These are phyloP conservation scores for Coemansia sp. DNA, from an alignment of 192 early-diverging fungal genomes.

Conservation along the genomic window DNA sequence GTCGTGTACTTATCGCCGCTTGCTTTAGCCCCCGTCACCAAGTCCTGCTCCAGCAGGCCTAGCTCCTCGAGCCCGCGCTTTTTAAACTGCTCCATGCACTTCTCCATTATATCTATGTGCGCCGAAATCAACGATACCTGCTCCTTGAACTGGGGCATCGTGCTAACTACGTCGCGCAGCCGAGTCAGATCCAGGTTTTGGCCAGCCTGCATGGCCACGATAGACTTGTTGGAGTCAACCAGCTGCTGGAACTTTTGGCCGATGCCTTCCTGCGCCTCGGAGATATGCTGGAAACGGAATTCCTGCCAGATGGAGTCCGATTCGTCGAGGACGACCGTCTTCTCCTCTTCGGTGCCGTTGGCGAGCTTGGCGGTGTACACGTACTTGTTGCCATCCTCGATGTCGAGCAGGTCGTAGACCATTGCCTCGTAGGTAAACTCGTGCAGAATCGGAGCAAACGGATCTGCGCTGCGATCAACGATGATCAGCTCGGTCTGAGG, in stretches of 20 bases:
- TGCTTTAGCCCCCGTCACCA: slow-evolving; percentile 51
- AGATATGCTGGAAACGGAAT: slow-evolving; percentile 56
- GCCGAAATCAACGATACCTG: slow-evolving; percentile 49
- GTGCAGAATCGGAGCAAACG: slow-evolving; percentile 86
- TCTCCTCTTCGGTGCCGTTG: slow-evolving; percentile 35
- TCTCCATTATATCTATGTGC: slow-evolving; percentile 54
- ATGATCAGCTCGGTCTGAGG: slow-evolving; percentile 81
- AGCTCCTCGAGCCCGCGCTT: slow-evolving; percentile 44
- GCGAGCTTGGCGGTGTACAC: slow-evolving; percentile 42
- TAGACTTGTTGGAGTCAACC: slow-evolving; percentile 44
- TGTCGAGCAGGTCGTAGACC: slow-evolving; percentile 83
- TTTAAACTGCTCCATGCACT: slow-evolving; percentile 55
- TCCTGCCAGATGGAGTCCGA: slow-evolving; percentile 55
- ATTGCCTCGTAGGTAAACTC: slow-evolving; percentile 99
- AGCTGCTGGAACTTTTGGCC: slow-evolving; percentile 45
- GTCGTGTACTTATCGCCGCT: slow-evolving; percentile 49
- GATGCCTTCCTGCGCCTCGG: slow-evolving; percentile 52
- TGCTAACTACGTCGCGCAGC: slow-evolving; percentile 51
- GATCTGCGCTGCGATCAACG: slow-evolving; percentile 88
- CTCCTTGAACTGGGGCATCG: slow-evolving; percentile 53
- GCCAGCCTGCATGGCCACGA: slow-evolving; percentile 40
- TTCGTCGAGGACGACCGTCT: slow-evolving; percentile 45
- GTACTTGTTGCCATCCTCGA: slow-evolving; percentile 52
- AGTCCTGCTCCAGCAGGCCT: slow-evolving; percentile 55
- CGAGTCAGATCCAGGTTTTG: slow-evolving; percentile 33